These are phyloP conservation scores for Starmerella cellae DNA, from an alignment of 805 yeast species.

Conservation along the genomic window DNA sequence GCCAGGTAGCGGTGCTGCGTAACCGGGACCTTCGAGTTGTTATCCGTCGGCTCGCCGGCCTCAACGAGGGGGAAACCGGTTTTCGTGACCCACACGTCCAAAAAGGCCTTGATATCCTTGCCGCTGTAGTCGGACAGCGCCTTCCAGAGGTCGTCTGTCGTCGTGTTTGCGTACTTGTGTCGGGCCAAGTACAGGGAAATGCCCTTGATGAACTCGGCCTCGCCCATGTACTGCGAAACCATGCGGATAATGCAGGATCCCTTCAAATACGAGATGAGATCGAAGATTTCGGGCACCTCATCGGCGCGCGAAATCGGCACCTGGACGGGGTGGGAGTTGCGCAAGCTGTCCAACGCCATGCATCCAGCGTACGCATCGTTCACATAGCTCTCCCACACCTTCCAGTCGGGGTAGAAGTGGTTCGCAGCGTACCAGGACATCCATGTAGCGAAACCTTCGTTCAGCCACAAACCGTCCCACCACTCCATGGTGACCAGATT, in stretches of 20 bases:
- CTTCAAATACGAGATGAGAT: constrained; percentile 65
- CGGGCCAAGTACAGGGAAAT: constrained; percentile 54
- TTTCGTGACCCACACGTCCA: constrained; percentile 60
- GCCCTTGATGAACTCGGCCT: constrained; percentile 55
- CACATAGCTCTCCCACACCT: constrained; percentile 64
- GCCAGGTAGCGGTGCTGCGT: constrained; percentile 49
- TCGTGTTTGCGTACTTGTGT: constrained; percentile 57
- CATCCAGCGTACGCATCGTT: constrained; percentile 66
- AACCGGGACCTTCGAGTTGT: constrained; percentile 25
- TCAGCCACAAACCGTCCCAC: constrained; percentile 89
- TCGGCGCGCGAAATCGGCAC: constrained; percentile 68
- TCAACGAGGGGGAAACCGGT: constrained; percentile 61
- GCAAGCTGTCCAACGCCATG: constrained; percentile 57
- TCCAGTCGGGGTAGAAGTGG: constrained; percentile 67
- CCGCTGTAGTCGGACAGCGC: constrained; percentile 52
- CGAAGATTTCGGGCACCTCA: constrained; percentile 73
- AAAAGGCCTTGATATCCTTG: constrained; percentile 42
- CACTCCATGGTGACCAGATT: constrained; percentile 81
- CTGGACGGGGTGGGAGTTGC: constrained; percentile 64
- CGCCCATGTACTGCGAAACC: constrained; percentile 61
- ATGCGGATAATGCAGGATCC: constrained; percentile 69
- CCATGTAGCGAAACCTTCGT: constrained; percentile 86
- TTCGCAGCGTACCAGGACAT: constrained; percentile 62
- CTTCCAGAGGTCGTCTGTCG: constrained; percentile 59
- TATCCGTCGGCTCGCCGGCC: constrained; percentile 31